These are phyloP conservation scores for Acrocalymma vagum DNA, from an alignment of 2,329 filamentous ascomycete genomes.

Conservation along the genomic window DNA sequence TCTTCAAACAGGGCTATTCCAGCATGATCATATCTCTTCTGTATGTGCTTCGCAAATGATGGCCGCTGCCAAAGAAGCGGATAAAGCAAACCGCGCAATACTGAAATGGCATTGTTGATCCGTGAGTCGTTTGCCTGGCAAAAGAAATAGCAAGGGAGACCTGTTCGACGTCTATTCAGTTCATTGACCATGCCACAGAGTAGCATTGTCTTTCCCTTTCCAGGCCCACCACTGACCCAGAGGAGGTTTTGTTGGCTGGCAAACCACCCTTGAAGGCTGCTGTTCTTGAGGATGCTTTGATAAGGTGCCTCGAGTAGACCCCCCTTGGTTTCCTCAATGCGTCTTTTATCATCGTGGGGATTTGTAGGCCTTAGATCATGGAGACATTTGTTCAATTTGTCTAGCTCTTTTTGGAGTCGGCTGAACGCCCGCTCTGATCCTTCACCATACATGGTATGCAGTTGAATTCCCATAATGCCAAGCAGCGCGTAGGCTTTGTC, in stretches of 20 bases:
- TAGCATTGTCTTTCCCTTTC: conserved; percentile 13
- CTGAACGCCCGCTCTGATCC: conserved; percentile 12
- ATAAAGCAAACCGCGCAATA: conserved; percentile 56
- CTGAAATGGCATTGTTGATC: conserved; percentile 53
- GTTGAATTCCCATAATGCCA: conserved; percentile 14
- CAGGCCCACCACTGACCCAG: conserved; percentile 9
- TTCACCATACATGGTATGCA: conserved; percentile 9
- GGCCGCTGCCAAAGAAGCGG: conserved; percentile 46
- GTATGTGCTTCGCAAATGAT: conserved; percentile 29
- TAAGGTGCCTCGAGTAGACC: conserved; percentile 7
- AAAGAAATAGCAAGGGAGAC: conserved; percentile 50
- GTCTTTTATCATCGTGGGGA: conserved; percentile 10
- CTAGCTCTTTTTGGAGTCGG: conserved; percentile 18
- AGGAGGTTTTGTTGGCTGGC: background rate
- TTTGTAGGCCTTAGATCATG: conserved; percentile 11
- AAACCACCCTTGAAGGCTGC: conserved; percentile 5
- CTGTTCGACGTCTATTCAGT: no score
- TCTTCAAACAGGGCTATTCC: conserved; percentile 32
- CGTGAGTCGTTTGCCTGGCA: no score
- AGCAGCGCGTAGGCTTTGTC: conserved; percentile 12
- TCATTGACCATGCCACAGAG: no score
- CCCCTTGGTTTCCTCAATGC: conserved; percentile 8
- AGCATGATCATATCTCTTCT: conserved; percentile 34
- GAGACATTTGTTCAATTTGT: conserved; percentile 16
- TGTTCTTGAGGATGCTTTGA: conserved; percentile 10